Conservation (phyloP, 805 yeast genomes). For the Starmerella lactis-condensi region DNA sequence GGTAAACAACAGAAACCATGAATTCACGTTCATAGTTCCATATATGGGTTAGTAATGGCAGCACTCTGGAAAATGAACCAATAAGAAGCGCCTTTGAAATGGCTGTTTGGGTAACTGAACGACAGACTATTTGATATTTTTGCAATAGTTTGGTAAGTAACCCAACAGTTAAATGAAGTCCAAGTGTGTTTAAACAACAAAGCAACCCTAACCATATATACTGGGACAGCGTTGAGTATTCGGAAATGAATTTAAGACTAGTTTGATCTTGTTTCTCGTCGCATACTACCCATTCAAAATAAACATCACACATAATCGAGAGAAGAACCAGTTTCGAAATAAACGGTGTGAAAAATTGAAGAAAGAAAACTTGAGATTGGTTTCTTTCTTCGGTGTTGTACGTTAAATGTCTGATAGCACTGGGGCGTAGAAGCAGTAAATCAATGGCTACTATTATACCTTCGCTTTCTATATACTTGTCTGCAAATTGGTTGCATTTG, state of each 20-base stretch:
- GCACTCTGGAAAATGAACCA: slow-evolving; percentile 60
- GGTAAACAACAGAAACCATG: slow-evolving; percentile 39
- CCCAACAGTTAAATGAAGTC: slow-evolving; percentile 24
- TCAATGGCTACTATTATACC: slow-evolving; percentile 69
- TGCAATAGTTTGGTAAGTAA: slow-evolving; percentile 20
- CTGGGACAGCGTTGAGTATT: slow-evolving; percentile 22
- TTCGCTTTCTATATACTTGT: slow-evolving; percentile 82
- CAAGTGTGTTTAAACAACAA: slow-evolving; percentile 23
- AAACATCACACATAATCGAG: slow-evolving; percentile 66
- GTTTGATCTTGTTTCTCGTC: slow-evolving; percentile 34
- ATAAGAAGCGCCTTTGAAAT: slow-evolving; percentile 53
- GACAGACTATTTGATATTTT: too few relatives aligned
- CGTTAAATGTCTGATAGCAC: slow-evolving; percentile 60
- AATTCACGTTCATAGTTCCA: slow-evolving; percentile 89
- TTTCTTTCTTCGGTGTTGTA: slow-evolving; percentile 33
- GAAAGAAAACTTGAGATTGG: neutral
- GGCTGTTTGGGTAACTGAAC: slow-evolving; percentile 25
- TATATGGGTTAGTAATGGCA: slow-evolving; percentile 82
- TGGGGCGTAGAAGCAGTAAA: slow-evolving; percentile 63
- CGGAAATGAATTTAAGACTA: slow-evolving; percentile 15
- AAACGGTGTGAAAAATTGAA: neutral
- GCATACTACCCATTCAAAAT: slow-evolving; percentile 78
- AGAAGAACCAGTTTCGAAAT: slow-evolving; percentile 28
- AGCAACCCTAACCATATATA: slow-evolving; percentile 23
- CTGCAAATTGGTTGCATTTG: slow-evolving; percentile 56